Conservation (phyloP, 2,329 filamentous ascomycete genomes). For the Xylaria sp. region DNA sequence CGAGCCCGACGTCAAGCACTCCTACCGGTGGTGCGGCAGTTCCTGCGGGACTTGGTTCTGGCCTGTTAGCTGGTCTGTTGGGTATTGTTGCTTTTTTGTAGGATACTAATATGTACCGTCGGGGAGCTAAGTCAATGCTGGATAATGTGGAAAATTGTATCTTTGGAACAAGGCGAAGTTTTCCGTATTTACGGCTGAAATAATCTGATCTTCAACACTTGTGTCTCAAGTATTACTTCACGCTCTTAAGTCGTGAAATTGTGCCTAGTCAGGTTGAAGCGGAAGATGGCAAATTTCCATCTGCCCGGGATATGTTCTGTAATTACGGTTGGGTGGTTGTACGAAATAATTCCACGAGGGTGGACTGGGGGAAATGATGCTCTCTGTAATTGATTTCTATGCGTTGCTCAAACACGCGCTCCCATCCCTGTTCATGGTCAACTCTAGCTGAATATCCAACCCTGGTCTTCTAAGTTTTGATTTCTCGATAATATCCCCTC, state of each 20-base stretch:
- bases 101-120: slow-evolving; percentile 4
- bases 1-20: slow-evolving; percentile 2
- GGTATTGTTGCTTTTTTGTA: slow-evolving; percentile 41
- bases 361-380: slow-evolving; percentile 9
- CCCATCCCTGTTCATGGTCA: slow-evolving; percentile 1
- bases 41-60: slow-evolving; percentile 33
- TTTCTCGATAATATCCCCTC: background rate
- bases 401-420: slow-evolving; percentile 25
- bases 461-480: slow-evolving; percentile 6
- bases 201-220: background rate
- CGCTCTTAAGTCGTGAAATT: background rate
- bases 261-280: background rate
- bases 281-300: background rate
- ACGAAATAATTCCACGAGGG: background rate
- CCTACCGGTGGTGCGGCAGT: slow-evolving; percentile 36
- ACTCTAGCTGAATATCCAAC: slow-evolving; percentile 17
- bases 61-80: slow-evolving; percentile 41
- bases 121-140: background rate
- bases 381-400: slow-evolving; percentile 33
- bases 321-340: background rate
- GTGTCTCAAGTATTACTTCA: background rate
- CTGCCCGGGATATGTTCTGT: background rate
- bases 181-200: slow-evolving; percentile 1
- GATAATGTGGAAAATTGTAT: background rate
- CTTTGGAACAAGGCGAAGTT: background rate